Conservation (phyloP, 1,284 basidiomycete species). For the Ustilago cynodontis region DNA sequence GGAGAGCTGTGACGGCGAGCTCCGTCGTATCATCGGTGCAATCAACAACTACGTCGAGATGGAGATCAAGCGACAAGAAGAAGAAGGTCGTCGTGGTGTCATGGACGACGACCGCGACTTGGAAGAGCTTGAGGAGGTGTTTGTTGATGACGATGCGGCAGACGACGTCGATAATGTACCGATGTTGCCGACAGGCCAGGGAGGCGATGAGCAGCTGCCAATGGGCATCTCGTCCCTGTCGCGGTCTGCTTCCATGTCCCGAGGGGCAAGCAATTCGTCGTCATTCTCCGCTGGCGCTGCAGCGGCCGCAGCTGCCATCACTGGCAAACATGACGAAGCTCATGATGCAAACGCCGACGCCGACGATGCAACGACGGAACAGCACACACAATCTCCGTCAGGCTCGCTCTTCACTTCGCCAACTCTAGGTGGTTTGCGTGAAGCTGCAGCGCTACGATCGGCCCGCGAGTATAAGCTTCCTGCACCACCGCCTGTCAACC, state of each 20-base stretch:
- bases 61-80: slow-evolving; percentile 79
- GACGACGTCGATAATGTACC: slow-evolving; percentile 21
- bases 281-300: slow-evolving; percentile 46
- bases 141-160: slow-evolving; percentile 59
- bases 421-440: slow-evolving; percentile 38
- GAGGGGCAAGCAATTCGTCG: slow-evolving; percentile 30
- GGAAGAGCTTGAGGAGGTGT: slow-evolving; percentile 75
- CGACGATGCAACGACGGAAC: slow-evolving; percentile 8
- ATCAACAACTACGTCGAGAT: slow-evolving; percentile 96
- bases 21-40: slow-evolving; percentile 88
- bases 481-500: slow-evolving; percentile 50
- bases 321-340: slow-evolving; percentile 21
- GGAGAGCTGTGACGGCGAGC: slow-evolving; percentile 93
- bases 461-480: slow-evolving; percentile 54
- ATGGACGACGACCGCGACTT: slow-evolving; percentile 38
- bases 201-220: slow-evolving; percentile 2
- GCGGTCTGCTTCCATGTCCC: slow-evolving; percentile 31
- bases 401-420: slow-evolving; percentile 42
- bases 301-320: slow-evolving; percentile 33
- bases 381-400: slow-evolving; percentile 23
- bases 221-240: slow-evolving; percentile 5
- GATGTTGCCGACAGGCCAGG: not conserved
- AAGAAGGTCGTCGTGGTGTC: slow-evolving; percentile 68
- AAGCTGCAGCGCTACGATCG: slow-evolving; percentile 34
- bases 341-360: not conserved